Base-by-base conservation (phyloP, 2,329 filamentous ascomycete genomes). In the Cladosporium sp. region DNA sequence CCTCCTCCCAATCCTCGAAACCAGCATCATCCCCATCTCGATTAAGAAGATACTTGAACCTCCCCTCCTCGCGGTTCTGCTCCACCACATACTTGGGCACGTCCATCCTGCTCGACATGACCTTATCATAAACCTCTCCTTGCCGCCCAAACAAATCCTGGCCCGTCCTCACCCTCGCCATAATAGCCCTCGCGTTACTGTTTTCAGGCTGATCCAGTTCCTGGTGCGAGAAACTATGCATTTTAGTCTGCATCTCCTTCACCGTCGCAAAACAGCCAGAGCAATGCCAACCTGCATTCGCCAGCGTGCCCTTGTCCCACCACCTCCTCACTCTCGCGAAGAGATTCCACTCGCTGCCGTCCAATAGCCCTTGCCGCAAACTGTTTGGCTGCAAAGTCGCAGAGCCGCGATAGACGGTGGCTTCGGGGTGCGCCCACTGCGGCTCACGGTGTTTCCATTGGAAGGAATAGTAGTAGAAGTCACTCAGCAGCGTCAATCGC, bases 331-430 rank as follows among this genome's bases (percentile, higher is more conserved):
- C 32, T 2, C 48, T 37, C 2, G 49, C 60, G 13, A 32, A 17
- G 37, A 60, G 56, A 39, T 57, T 56, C 48, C 40, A 69, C n/a
- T n/a, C n/a, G 35, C 70, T 69, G 4, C 74, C 47, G 3, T 75
- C 75, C 44, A 75, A 74, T 54, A 78, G 75, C 40, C 77, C 74
- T 61, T 76, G 75, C 22, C 83, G 79, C 51, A 86, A 73, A 62
- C 83, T 77, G 24, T 76, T 76, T 0, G 83, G 84, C 19, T 72
- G 68, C 45, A 86, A 71, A 6, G 84, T 86, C 17, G 64, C 58
- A 70, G 85, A 86, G 65, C 78, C 78, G 71, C 88, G 84, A 67
- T 79, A 86, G 56, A 76, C 77, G 1, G 83, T 86, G 1, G 83
- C 84, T 66, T 86, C 82, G 0, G 84, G 83, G 57, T 85, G 82